Percentiles rank a stretch among this genome's conserved stretches.
These are phyloP conservation scores for Dictyostelium capitatum DNA, from an alignment of 78 protist species.

Conservation along the genomic window DNA sequence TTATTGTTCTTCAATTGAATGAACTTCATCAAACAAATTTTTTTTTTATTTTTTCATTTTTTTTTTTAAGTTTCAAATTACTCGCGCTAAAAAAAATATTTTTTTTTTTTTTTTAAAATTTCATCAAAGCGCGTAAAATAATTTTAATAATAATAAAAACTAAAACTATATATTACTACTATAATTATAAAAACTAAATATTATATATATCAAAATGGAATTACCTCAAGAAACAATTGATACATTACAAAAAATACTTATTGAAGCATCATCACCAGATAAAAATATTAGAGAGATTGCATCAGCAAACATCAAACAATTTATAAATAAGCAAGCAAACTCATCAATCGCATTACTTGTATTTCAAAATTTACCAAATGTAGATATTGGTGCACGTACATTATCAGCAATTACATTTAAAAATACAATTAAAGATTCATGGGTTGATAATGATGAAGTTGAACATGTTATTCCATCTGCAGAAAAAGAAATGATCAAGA, in stretches of 20 bases:
- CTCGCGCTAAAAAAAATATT: too few species aligned
- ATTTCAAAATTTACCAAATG: not conserved
- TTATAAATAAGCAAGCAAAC: conserved; percentile 14
- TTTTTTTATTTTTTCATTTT: not conserved
- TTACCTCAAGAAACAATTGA: not conserved
- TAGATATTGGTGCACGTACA: conserved; percentile 1
- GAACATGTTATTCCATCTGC: conserved; percentile 31
- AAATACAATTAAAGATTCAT: conserved; percentile 52
- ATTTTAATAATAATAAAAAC: too few species aligned
- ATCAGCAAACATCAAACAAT: not conserved
- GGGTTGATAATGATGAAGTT: conserved; percentile 33
- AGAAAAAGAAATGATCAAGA: conserved; percentile 38
- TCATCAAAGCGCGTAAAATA: not conserved
- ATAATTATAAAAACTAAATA: not conserved
- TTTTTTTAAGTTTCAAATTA: too few species aligned
- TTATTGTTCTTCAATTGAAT: too few species aligned
- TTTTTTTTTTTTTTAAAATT: not conserved
- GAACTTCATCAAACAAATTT: not conserved
- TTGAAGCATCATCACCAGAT: not conserved
- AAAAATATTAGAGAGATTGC: conserved; percentile 19
- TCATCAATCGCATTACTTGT: not conserved
- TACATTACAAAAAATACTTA: conserved; percentile 2
- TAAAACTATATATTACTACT: not conserved
- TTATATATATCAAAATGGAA: not conserved
- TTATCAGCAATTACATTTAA: conserved; percentile 46